phyloP scores from a whole-genome alignment of 495 filamentous ascomycete species.

The Xylaria castorea region DNA sequence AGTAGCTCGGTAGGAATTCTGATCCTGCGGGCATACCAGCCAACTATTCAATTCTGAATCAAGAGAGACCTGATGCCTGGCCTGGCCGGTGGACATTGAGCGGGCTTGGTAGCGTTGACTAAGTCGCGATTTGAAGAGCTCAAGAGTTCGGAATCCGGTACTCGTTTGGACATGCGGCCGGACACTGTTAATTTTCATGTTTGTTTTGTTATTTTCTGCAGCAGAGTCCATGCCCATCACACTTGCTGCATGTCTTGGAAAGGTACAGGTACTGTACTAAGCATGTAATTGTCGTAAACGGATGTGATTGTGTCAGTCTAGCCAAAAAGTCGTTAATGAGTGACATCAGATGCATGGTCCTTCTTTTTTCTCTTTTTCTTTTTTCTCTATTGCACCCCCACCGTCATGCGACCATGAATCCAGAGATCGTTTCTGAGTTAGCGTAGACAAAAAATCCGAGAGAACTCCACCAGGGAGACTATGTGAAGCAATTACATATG shows the following conservation, averaged over 20 bases:
- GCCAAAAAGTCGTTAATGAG: neutral
- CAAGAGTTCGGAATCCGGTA: constrained; percentile 11
- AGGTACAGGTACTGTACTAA: too few species aligned
- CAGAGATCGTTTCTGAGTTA: neutral
- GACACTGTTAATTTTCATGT: too few species aligned
- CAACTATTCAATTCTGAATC: neutral
- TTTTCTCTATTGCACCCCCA: neutral
- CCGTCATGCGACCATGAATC: neutral
- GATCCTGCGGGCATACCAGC: neutral
- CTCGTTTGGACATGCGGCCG: too few species aligned
- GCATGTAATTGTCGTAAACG: too few species aligned
- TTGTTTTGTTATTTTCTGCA: neutral
- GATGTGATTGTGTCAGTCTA: too few species aligned
- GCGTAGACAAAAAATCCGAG: neutral
- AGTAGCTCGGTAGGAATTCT: neutral
- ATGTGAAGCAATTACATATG: constrained; percentile 4
- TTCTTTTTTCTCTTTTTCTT: constrained; percentile 2
- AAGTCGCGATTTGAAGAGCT: neutral
- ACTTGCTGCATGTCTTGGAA: neutral
- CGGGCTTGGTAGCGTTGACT: neutral
- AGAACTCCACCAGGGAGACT: neutral
- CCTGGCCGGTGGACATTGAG: neutral
- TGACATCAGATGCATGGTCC: constrained; percentile 23
- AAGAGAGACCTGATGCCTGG: neutral
- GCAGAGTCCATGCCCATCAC: neutral